phyloP scores from a whole-genome alignment of 139 green algal genomes.

The Chlamydomonas urium region DNA sequence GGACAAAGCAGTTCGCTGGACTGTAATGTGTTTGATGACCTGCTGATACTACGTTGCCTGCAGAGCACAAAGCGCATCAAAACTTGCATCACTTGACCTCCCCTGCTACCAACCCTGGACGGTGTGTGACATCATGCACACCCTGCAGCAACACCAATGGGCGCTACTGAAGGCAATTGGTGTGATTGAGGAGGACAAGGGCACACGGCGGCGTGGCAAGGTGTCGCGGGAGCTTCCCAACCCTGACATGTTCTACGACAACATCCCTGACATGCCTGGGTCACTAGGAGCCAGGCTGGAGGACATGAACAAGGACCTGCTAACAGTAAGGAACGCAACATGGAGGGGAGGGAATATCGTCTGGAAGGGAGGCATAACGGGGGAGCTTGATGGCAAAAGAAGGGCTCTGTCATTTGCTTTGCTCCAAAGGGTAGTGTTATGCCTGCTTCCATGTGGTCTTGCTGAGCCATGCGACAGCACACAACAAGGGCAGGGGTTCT shows the following conservation, averaged over 20 bases:
- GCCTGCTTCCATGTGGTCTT: neutral
- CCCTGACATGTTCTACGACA: neutral
- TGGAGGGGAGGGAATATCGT: neutral
- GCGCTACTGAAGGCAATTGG: slow-evolving; percentile 45
- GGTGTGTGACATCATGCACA: too few relatives aligned
- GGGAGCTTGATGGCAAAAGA: neutral
- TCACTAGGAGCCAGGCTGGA: slow-evolving; percentile 37
- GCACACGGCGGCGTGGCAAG: slow-evolving; percentile 13
- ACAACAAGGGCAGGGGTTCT: neutral
- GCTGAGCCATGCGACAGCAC: neutral
- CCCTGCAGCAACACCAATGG: slow-evolving; percentile 29
- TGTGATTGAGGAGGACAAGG: slow-evolving; percentile 41
- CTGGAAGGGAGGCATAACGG: neutral
- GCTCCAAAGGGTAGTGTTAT: neutral
- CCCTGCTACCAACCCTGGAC: too few relatives aligned
- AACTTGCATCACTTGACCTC: too few relatives aligned
- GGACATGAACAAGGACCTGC: slow-evolving; percentile 6
- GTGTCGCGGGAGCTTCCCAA: neutral
- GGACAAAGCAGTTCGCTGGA: too few relatives aligned
- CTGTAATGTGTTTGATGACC: too few relatives aligned
- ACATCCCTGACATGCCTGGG: slow-evolving; percentile 19
- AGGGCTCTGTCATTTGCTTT: neutral
- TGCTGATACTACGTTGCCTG: too few relatives aligned
- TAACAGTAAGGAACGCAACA: neutral
- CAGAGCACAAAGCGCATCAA: too few relatives aligned